phyloP scores from a whole-genome alignment of 1,139 yeast genomes.

The Pichia sp. region DNA sequence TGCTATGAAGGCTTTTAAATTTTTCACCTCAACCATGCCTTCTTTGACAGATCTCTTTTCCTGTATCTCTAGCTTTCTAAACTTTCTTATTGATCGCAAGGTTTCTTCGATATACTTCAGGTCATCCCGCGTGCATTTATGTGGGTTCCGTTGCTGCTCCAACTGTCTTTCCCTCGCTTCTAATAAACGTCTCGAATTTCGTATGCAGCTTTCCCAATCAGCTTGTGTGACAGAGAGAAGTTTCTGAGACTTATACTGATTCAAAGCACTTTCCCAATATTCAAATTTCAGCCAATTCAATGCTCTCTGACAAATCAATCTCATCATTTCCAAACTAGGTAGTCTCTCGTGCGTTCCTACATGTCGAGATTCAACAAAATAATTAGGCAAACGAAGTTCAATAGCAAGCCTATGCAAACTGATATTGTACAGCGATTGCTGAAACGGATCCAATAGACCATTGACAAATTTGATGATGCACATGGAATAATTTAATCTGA shows the following conservation, averaged over 20 bases:
- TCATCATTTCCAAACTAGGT: constrained; percentile 62
- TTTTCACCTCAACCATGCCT: constrained; percentile 1
- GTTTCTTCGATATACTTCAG: constrained; percentile 13
- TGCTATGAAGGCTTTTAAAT: constrained; percentile 28
- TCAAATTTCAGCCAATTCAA: constrained; percentile 66
- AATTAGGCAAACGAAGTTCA: constrained; percentile 61
- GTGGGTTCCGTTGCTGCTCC: not conserved
- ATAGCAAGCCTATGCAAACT: constrained; percentile 74
- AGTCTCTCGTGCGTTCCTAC: constrained; percentile 84
- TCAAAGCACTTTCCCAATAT: constrained; percentile 57
- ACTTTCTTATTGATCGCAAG: constrained; percentile 30
- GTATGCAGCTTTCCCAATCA: constrained; percentile 23
- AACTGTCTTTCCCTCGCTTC: constrained; percentile 14
- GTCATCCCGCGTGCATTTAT: not conserved
- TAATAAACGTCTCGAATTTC: constrained; percentile 12
- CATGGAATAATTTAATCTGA: constrained; percentile 60
- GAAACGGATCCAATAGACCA: constrained; percentile 83
- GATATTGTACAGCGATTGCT: constrained; percentile 69
- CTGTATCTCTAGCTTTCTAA: constrained; percentile 35
- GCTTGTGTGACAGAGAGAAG: constrained; percentile 1
- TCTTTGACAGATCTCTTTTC: not conserved
- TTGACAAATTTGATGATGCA: constrained; percentile 82
- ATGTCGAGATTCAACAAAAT: constrained; percentile 87
- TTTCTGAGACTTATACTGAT: constrained; percentile 9
- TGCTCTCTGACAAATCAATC: constrained; percentile 53